Conservation (phyloP, 202 grass and related monocot species). For the Schoenoplectus triqueter region DNA sequence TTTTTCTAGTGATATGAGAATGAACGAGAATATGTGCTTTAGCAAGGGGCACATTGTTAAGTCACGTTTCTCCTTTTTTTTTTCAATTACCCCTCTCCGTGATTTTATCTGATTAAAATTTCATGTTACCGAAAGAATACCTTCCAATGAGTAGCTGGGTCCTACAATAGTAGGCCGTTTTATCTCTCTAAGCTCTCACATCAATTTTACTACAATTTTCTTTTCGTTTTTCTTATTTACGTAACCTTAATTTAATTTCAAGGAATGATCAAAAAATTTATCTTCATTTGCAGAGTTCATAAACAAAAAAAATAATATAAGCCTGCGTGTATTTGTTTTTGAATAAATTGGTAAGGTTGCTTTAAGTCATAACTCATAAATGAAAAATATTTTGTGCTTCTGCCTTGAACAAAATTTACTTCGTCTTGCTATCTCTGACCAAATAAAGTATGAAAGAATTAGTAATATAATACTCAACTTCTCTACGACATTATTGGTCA, state of each 20-base stretch:
- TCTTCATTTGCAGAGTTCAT: too few species aligned
- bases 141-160: constrained; percentile 41
- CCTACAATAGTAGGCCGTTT: constrained; percentile 15
- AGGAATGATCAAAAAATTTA: too few species aligned
- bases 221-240: constrained; percentile 8
- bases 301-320: too few species aligned
- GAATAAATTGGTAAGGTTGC: too few species aligned
- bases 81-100: constrained; percentile 23
- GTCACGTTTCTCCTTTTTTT: not conserved
- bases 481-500: not conserved
- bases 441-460: too few species aligned
- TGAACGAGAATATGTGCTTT: constrained; percentile 1
- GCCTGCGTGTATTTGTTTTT: too few species aligned
- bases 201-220: constrained; percentile 12
- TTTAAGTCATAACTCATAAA: too few species aligned
- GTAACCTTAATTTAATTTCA: too few species aligned
- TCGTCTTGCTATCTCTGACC: too few species aligned
- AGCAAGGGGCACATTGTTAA: constrained; percentile 4
- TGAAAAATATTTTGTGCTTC: too few species aligned
- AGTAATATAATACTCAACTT: not conserved
- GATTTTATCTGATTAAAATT: constrained; percentile 39
- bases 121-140: constrained; percentile 30
- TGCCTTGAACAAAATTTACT: too few species aligned
- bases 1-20: not conserved
- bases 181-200: constrained; percentile 24